phyloP scores from a whole-genome alignment of 768 basidiomycete species.

The Sporobolomyces roseus region DNA sequence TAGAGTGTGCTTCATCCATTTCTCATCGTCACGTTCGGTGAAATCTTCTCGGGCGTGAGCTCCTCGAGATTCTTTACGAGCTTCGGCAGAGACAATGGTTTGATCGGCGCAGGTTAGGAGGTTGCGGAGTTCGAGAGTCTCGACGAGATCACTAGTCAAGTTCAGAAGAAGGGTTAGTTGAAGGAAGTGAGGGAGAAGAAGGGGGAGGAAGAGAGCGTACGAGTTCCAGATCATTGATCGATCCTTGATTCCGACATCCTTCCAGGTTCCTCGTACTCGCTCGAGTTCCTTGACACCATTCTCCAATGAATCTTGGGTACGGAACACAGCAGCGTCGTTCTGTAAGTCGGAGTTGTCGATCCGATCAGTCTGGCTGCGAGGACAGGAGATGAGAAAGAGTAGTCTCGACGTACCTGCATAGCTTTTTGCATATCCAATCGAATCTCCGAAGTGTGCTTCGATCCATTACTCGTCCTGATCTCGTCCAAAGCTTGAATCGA shows the following conservation, averaged over 20 bases:
- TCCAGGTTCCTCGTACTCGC: conserved; percentile 79
- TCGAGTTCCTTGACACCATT: conserved; percentile 85
- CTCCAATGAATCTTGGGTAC: conserved; percentile 68
- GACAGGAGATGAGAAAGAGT: neutral
- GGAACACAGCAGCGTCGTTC: conserved; percentile 93
- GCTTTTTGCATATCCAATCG: conserved; percentile 97
- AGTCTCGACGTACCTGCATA: conserved; percentile 55
- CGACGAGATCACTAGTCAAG: conserved; percentile 75
- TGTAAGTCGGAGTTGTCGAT: conserved; percentile 46
- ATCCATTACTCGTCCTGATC: conserved; percentile 75
- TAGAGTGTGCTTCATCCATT: conserved; percentile 90
- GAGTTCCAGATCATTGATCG: conserved; percentile 99
- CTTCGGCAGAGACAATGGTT: conserved; percentile 78
- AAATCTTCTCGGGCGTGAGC: conserved; percentile 98
- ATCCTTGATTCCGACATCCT: conserved; percentile 92
- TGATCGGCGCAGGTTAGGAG: conserved; percentile 91
- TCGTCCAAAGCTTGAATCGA: conserved; percentile 84
- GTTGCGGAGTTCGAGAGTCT: conserved; percentile 95
- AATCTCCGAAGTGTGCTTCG: conserved; percentile 81
- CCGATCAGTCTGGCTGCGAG: too few relatives aligned
- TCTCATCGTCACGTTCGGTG: conserved; percentile 94
- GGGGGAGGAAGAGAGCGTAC: conserved; percentile 55
- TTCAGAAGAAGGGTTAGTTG: neutral
- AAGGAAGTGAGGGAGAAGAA: neutral
- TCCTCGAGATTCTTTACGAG: conserved; percentile 94